Percentiles rank a stretch among this genome's conserved stretches.
These are phyloP conservation scores for Alternaria longipes DNA, from an alignment of 2,329 filamentous ascomycete genomes.

Conservation along the genomic window DNA sequence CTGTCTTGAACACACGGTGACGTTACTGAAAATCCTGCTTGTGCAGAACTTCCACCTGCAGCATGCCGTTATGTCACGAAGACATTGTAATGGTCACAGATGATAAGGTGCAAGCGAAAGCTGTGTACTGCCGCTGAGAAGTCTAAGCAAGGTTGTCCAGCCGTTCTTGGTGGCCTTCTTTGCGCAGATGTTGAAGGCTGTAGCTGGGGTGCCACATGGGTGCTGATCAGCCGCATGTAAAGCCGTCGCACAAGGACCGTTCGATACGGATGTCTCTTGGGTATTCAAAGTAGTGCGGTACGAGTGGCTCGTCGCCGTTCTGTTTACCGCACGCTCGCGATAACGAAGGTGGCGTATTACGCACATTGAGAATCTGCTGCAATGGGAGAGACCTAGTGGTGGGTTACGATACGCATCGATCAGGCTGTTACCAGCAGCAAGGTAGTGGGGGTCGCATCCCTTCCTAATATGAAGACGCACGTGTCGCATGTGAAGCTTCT, in stretches of 20 bases:
- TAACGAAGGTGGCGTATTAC: background rate
- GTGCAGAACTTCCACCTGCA: background rate
- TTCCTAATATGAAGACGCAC: background rate
- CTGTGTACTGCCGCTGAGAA: background rate
- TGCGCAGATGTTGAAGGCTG: background rate
- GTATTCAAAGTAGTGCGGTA: background rate
- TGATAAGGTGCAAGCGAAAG: background rate
- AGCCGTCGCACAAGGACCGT: background rate
- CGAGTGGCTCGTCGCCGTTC: background rate
- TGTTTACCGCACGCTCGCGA: background rate
- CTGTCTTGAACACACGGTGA: conserved; percentile 9
- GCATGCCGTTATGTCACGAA: background rate
- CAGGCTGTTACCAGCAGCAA: background rate
- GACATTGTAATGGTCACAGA: background rate
- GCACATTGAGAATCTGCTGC: background rate
- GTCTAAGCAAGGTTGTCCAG: background rate
- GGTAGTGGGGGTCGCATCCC: background rate
- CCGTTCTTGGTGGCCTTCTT: background rate
- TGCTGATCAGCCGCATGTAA: background rate
- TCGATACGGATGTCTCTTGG: background rate
- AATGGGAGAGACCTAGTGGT: background rate
- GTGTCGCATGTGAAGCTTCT: background rate
- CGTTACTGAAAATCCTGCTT: conserved; percentile 8
- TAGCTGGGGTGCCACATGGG: background rate
- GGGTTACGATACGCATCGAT: background rate